phyloP scores from a whole-genome alignment of 306 rosid species.

The Fragaria nilgerrensis region DNA sequence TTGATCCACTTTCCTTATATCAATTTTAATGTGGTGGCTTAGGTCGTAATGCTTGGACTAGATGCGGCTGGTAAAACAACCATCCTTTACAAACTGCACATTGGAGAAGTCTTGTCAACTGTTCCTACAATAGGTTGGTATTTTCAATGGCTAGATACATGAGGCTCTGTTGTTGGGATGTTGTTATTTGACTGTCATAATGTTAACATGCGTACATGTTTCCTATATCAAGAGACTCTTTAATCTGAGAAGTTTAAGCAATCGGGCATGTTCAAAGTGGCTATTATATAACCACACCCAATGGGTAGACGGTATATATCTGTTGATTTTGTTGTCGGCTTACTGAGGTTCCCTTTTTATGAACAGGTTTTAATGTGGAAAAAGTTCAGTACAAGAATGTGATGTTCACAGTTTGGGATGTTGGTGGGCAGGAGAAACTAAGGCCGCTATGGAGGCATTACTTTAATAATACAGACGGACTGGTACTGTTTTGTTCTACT shows the following conservation, averaged over 20 bases:
- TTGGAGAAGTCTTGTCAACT: slow-evolving; percentile 90
- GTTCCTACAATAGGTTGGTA: slow-evolving; percentile 87
- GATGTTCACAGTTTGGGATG: slow-evolving; percentile 96
- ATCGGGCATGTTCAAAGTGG: neutral
- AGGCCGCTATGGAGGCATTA: slow-evolving; percentile 99
- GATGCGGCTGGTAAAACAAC: slow-evolving; percentile 97
- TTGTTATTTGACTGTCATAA: neutral
- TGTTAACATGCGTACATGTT: neutral
- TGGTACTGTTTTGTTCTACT: slow-evolving; percentile 44
- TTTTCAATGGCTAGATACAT: neutral
- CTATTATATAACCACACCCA: neutral
- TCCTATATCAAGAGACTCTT: too few species aligned
- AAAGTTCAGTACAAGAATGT: slow-evolving; percentile 98
- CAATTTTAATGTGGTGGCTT: slow-evolving; percentile 17
- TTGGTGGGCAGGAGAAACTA: slow-evolving; percentile 93
- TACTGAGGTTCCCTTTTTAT: slow-evolving; percentile 5
- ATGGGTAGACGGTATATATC: neutral
- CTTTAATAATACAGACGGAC: slow-evolving; percentile 88
- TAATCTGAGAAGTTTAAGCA: neutral
- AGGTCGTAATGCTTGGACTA: slow-evolving; percentile 97
- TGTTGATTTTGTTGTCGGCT: neutral
- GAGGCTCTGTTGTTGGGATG: neutral
- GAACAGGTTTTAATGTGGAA: slow-evolving; percentile 93
- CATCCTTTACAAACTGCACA: slow-evolving; percentile 81
- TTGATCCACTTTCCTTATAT: neutral